phyloP scores from a whole-genome alignment of 169 alveolate genomes.

The Plasmodium ovale region DNA sequence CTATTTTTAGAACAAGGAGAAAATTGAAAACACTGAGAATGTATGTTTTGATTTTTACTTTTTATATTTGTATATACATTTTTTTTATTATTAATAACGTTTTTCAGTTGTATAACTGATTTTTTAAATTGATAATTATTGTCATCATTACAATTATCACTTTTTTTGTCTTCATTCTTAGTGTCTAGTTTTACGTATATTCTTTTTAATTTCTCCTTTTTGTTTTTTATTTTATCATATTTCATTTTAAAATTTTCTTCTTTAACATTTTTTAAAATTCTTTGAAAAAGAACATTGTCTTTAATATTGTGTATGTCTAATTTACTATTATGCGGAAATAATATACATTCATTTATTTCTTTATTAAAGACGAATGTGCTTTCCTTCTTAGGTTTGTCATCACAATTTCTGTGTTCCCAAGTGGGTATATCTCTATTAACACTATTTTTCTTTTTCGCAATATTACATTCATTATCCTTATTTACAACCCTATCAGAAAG shows the following conservation, averaged over 20 bases:
- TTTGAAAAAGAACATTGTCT: constrained; percentile 45
- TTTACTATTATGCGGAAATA: background rate
- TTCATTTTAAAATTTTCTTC: constrained; percentile 39
- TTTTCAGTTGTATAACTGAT: constrained; percentile 9
- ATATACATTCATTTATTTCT: background rate
- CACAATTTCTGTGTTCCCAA: background rate
- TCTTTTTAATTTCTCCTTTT: constrained; percentile 15
- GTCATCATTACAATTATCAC: constrained; percentile 1
- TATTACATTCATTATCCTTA: constrained; percentile 9
- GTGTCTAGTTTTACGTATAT: background rate
- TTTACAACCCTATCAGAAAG: background rate
- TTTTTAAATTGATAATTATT: constrained; percentile 18
- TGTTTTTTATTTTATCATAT: constrained; percentile 39
- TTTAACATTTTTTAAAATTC: constrained; percentile 45
- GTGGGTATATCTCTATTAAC: background rate
- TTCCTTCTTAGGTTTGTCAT: background rate
- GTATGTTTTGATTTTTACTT: constrained; percentile 1
- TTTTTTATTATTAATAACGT: constrained; percentile 20
- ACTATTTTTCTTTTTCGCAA: background rate
- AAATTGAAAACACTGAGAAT: background rate
- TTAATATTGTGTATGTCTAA: constrained; percentile 16
- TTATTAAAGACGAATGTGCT: background rate
- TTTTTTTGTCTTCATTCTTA: constrained; percentile 10
- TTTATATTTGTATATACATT: constrained; percentile 11
- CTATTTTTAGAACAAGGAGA: background rate